Base-by-base conservation (phyloP, 1,284 basidiomycete species). In the Lentinula novae-zelandiae region DNA sequence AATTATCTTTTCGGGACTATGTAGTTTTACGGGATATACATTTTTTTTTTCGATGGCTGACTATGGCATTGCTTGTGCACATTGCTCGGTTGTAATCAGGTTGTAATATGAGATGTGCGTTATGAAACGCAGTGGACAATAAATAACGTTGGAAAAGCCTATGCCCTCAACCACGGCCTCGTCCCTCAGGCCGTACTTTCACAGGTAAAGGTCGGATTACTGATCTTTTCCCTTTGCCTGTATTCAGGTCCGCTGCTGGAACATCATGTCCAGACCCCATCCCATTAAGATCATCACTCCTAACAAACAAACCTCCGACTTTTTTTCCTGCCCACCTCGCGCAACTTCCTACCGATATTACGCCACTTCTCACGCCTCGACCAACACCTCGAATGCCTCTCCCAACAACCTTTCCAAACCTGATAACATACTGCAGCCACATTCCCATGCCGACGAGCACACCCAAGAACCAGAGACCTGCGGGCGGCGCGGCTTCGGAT, bases 401-500 rank as follows among this genome's bases (percentile, higher is more conserved):
- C 15, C 51, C 58, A 17, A 60, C 8, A 33, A 48, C 17, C 38
- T 42, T 27, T 12, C 31, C 42, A 17, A 46, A 7, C 54, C 27
- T 56, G 10, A 56, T 42, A 12, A 56, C 27, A 22, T 56, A 56
- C 42, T 46, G 54, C 54, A 56, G 48, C 54, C 54, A 31, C 54
- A 56, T 56, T n/a, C 54, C 54, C 54, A 56, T 56, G 5, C 54
- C 54, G 10, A 56, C 39, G 8, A 56, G n/a, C 15, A 56, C 54
- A 12, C 54, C 54, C 13, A 56, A 7, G 31, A 56, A 34, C 54
- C 39, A 56, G 10, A 56, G 54, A n/a, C 54, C 54, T 9, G 33
- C 39, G 17, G 54, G 54, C 4, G 54, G 54, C 27, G 54, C 54
- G 10, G 81, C 81, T 0, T 73, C 72, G 74, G 79, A 89, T 2